phyloP scores from a whole-genome alignment of 2,329 filamentous ascomycete genomes.

The Aspergillus sp. region DNA sequence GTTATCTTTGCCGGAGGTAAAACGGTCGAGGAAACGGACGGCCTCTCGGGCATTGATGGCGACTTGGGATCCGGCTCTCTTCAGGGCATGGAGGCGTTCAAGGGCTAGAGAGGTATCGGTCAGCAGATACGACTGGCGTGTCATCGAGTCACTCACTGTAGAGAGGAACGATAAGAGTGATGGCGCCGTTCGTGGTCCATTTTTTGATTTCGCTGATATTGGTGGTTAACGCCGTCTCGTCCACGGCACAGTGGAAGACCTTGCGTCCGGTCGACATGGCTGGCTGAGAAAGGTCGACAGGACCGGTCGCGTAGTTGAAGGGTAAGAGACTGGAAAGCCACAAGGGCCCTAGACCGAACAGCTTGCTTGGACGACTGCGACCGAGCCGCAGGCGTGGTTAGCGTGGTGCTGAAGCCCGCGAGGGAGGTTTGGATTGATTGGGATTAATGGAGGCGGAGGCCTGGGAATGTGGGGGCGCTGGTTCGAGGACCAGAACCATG shows the following conservation, averaged over 20 bases:
- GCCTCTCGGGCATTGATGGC: constrained; percentile 54
- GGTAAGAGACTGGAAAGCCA: constrained; percentile 16
- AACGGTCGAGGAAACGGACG: constrained; percentile 54
- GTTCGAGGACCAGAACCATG: constrained; percentile 17
- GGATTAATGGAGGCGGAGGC: constrained; percentile 27
- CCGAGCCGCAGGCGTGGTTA: constrained; percentile 28
- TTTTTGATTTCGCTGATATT: constrained; percentile 56
- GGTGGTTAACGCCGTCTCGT: constrained; percentile 54
- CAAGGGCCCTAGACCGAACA: constrained; percentile 32
- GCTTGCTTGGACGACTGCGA: constrained; percentile 34
- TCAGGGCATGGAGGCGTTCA: constrained; percentile 49
- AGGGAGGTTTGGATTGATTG: constrained; percentile 28
- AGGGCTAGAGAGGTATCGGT: constrained; percentile 38
- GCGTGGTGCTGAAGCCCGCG: constrained; percentile 24
- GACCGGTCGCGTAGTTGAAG: constrained; percentile 22
- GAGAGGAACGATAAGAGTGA: constrained; percentile 54
- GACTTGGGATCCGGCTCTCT: constrained; percentile 48
- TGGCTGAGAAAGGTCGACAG: constrained; percentile 23
- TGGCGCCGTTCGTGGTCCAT: constrained; percentile 52
- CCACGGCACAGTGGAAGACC: constrained; percentile 55
- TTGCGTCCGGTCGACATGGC: constrained; percentile 47
- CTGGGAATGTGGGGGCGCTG: constrained; percentile 34
- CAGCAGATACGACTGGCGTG: constrained; percentile 2
- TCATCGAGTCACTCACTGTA: constrained; percentile 45
- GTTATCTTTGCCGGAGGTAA: constrained; percentile 50